These are phyloP conservation scores for Calocybe gambosa DNA, from an alignment of 1,284 basidiomycete species.

Conservation along the genomic window DNA sequence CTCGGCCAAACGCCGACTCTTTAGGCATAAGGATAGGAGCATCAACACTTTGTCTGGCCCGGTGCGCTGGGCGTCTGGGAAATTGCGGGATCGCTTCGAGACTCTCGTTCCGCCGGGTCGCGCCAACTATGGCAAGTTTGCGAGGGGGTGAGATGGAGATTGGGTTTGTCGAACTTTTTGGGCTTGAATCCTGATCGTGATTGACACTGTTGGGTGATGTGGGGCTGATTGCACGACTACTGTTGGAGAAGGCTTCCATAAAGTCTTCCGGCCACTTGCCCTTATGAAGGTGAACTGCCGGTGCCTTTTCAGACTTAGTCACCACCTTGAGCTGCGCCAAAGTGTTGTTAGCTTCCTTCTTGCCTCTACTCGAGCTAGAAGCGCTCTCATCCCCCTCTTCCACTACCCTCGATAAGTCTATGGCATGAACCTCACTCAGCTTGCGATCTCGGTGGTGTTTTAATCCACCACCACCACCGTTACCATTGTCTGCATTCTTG, in stretches of 20 bases:
- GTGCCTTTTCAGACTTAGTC: constrained; percentile 30
- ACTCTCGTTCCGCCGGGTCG: constrained; percentile 38
- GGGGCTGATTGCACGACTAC: constrained; percentile 27
- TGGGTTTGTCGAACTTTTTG: constrained; percentile 26
- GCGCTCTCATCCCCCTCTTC: constrained; percentile 66
- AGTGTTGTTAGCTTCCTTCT: constrained; percentile 18
- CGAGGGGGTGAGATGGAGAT: constrained; percentile 48
- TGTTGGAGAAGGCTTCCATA: constrained; percentile 47
- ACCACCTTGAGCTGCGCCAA: constrained; percentile 20
- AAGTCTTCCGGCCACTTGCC: constrained; percentile 83
- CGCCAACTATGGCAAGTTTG: constrained; percentile 49
- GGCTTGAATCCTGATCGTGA: constrained; percentile 21
- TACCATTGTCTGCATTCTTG: constrained; percentile 26
- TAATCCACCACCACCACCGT: background rate
- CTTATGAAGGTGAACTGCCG: constrained; percentile 58
- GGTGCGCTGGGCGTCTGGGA: constrained; percentile 55
- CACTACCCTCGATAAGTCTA: constrained; percentile 60
- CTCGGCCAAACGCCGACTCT: constrained; percentile 46
- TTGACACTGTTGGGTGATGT: constrained; percentile 18
- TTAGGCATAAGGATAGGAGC: constrained; percentile 48
- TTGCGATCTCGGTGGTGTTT: constrained; percentile 45
- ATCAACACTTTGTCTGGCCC: constrained; percentile 55
- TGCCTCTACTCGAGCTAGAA: constrained; percentile 25
- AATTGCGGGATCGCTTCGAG: constrained; percentile 41
- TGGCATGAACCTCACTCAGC: constrained; percentile 51